Conservation (phyloP, 2,329 filamentous ascomycete genomes). For the Phialophora expanda region DNA sequence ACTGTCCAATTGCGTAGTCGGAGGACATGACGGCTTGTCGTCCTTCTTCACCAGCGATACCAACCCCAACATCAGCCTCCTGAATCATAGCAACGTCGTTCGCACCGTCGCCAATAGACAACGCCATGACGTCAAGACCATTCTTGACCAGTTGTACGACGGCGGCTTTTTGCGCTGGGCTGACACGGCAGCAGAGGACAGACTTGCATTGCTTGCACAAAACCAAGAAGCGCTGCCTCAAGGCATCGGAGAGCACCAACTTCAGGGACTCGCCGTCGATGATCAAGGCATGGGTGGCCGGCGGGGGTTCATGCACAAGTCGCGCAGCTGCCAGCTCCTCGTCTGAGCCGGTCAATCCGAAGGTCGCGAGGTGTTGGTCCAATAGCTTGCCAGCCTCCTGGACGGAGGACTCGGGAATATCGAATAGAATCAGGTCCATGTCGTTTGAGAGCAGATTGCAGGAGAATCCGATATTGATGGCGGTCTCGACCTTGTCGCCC, state of each 20-base stretch:
- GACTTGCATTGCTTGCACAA: slow-evolving; percentile 97
- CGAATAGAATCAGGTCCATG: slow-evolving; percentile 94
- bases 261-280: slow-evolving; percentile 95
- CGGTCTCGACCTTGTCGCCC: slow-evolving; percentile 97
- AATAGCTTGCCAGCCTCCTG: slow-evolving; percentile 71
- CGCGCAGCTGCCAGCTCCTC: slow-evolving; percentile 80
- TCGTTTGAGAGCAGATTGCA: slow-evolving; percentile 97
- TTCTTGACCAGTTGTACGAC: slow-evolving; percentile 95
- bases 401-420: slow-evolving; percentile 74
- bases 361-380: slow-evolving; percentile 72
- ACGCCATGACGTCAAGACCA: slow-evolving; percentile 92
- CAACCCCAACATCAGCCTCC: slow-evolving; percentile 94
- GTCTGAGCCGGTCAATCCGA: slow-evolving; percentile 81
- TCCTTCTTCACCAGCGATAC: slow-evolving; percentile 91
- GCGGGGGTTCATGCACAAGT: slow-evolving; percentile 82
- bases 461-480: slow-evolving; percentile 99
- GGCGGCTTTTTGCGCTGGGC: slow-evolving; percentile 94
- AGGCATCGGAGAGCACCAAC: slow-evolving; percentile 77
- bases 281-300: slow-evolving; percentile 86
- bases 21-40: slow-evolving; percentile 94
- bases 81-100: slow-evolving; percentile 99
- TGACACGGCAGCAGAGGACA: slow-evolving; percentile 96
- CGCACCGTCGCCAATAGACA: slow-evolving; percentile 90
- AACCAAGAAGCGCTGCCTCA: slow-evolving; percentile 91
- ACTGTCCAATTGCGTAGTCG: slow-evolving; percentile 93